A percentile compares a stretch with the other conserved stretches of the same genome.
Evolutionary conservation across 2,329 filamentous ascomycete species (phyloP).

Genomic region (Didymella pinodella): DNA sequence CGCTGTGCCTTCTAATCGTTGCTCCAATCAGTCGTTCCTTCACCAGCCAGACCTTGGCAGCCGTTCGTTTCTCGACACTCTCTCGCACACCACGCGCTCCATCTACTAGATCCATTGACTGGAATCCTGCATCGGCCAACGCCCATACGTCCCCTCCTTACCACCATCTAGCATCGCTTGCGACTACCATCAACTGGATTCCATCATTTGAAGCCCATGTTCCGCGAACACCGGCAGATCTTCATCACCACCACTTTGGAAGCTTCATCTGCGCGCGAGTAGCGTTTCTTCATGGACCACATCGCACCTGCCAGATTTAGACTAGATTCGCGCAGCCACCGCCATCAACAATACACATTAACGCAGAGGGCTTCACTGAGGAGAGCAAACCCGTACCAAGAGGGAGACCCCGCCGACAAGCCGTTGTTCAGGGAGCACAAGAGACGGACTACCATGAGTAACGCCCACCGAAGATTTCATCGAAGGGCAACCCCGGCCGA

Average conservation of each 20-base stretch:
- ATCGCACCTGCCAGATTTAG: slow-evolving; percentile 36
- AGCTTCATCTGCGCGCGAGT: slow-evolving; percentile 30
- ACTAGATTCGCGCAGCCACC: slow-evolving; percentile 37
- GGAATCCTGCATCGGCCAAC: slow-evolving; percentile 40
- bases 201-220: slow-evolving; percentile 42
- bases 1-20: slow-evolving; percentile 2
- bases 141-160: slow-evolving; percentile 46
- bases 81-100: slow-evolving; percentile 28
- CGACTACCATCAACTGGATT: slow-evolving; percentile 36
- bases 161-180: slow-evolving; percentile 19
- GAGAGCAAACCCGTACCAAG: slow-evolving; percentile 10
- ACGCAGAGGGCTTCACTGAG: slow-evolving; percentile 4
- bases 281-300: slow-evolving; percentile 44
- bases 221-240: slow-evolving; percentile 27
- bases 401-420: slow-evolving; percentile 26
- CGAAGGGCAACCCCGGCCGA: slow-evolving; percentile 35
- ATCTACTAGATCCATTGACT: slow-evolving; percentile 47
- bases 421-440: slow-evolving; percentile 33
- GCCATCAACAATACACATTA: slow-evolving; percentile 25
- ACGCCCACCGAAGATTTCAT: slow-evolving; percentile 46
- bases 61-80: slow-evolving; percentile 52
- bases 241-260: slow-evolving; percentile 36
- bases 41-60: slow-evolving; percentile 50
- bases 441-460: slow-evolving; percentile 39
- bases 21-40: slow-evolving; percentile 18